phyloP scores from a whole-genome alignment of 1,284 basidiomycete species.

The Chalciporus piperatoides region DNA sequence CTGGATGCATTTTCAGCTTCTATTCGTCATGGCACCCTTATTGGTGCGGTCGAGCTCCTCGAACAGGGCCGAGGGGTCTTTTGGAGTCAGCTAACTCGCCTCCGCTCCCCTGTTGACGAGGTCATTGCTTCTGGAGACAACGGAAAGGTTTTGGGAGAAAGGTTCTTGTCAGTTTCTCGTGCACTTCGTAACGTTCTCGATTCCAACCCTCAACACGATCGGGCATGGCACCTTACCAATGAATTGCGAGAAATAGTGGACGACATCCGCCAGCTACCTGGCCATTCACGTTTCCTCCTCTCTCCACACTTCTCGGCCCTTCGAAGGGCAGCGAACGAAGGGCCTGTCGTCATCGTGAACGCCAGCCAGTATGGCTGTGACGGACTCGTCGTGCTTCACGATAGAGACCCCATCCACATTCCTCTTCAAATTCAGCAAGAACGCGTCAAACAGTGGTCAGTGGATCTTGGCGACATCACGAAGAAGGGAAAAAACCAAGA shows the following conservation, averaged over 20 bases:
- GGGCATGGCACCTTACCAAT: background rate
- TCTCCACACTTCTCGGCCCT: background rate
- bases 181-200: background rate
- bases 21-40: background rate
- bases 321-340: slow-evolving; percentile 2
- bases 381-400: slow-evolving; percentile 2
- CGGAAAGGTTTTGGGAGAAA: background rate
- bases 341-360: slow-evolving; percentile 2
- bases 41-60: background rate
- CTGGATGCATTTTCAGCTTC: background rate
- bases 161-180: background rate
- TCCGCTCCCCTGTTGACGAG: background rate
- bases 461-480: background rate
- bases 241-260: background rate
- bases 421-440: background rate
- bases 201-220: background rate
- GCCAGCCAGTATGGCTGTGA: slow-evolving; percentile 4
- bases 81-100: background rate
- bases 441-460: background rate
- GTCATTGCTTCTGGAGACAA: background rate
- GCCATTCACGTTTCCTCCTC: background rate
- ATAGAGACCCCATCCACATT: slow-evolving; percentile 1
- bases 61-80: background rate
- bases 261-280: slow-evolving; percentile 3
- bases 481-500: background rate